Evolutionary conservation across 768 basidiomycete species (phyloP).

Genomic region (Tulasnella sp.): DNA sequence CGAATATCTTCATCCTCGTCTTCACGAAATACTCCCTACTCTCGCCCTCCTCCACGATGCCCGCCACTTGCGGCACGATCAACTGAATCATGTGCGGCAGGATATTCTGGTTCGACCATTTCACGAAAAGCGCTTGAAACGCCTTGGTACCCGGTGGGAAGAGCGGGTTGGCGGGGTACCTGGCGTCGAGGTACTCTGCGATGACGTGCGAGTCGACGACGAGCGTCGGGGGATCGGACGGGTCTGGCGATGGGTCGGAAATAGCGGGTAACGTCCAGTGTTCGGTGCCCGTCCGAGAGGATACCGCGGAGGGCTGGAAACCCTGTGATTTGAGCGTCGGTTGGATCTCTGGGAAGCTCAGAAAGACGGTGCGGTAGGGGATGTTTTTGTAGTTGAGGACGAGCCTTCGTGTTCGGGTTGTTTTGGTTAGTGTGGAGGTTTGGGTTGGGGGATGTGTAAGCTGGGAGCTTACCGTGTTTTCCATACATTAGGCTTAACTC

Average conservation of each 20-base stretch:
- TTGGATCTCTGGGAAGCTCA: constrained; percentile 9
- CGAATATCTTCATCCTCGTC: background rate
- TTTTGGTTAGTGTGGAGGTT: background rate
- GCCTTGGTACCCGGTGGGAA: constrained; percentile 4
- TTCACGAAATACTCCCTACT: background rate
- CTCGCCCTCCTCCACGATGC: background rate
- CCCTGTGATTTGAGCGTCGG: constrained; percentile 2
- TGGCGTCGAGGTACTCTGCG: constrained; percentile 13
- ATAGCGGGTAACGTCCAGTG: constrained; percentile 11
- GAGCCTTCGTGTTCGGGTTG: background rate
- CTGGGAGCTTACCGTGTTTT: background rate
- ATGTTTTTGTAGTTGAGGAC: constrained; percentile 16
- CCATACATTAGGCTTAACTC: constrained; percentile 9
- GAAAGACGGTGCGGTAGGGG: constrained; percentile 11
- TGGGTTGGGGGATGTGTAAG: background rate
- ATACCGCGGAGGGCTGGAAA: background rate
- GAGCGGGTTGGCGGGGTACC: background rate
- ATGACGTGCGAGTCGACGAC: constrained; percentile 12
- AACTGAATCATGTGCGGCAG: background rate
- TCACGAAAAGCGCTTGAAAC: constrained; percentile 8
- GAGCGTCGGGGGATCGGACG: background rate
- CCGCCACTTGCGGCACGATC: background rate
- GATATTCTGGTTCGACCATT: background rate
- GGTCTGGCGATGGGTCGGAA: background rate
- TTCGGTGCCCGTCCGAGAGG: background rate